Evolutionary conservation across 306 rosid species (phyloP), one percentile per base, ranked within the genome.

Genomic region (Luffa aegyptiaca): DNA sequence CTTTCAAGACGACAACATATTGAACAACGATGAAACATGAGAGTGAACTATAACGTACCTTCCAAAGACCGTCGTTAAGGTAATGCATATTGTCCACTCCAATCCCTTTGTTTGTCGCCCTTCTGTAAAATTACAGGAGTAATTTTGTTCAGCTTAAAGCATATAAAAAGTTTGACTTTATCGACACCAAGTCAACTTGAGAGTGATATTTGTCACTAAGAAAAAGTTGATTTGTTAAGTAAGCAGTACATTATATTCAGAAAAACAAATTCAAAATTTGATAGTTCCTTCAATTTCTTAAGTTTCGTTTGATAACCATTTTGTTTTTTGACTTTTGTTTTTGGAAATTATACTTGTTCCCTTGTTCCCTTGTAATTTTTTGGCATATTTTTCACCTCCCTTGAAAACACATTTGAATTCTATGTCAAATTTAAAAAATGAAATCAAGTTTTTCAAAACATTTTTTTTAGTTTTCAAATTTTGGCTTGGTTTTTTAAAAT

Each of bases 61-160:
- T 95, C 98, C 98, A 92, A 84, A 95, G 97, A 69, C 97, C 98
- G 61, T 95, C 98, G 77, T 95, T 95, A 78, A 95, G 97, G 86
- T 95, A 95, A 83, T 95, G 98, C 97, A 95, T 88, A 84, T 92
- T 95, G 91, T 95, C 98, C 62, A 95, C 93, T 46, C 97, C 98
- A 57, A 95, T 95, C 66, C 98, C 98, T 86, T 92, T 95, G 91
- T 95, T 95, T 84, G 86, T 90, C 75, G 90, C 61, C 84, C 84
- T 92, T 86, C 98, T 95, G 97, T 78, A 88, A 1, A 75, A 71
- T 59, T 77, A 84, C 33, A 37, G 8, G 17, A 75, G 63, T 16
- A 5, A 16, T 8, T 35, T 31, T 51, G 63, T 21, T 72, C 6
- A 74, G 36, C 44, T 63, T 33, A 35, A 63, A 35, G 45, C 73